Conservation (phyloP, 129 eudicot species). For the Artemisia tridentata region DNA sequence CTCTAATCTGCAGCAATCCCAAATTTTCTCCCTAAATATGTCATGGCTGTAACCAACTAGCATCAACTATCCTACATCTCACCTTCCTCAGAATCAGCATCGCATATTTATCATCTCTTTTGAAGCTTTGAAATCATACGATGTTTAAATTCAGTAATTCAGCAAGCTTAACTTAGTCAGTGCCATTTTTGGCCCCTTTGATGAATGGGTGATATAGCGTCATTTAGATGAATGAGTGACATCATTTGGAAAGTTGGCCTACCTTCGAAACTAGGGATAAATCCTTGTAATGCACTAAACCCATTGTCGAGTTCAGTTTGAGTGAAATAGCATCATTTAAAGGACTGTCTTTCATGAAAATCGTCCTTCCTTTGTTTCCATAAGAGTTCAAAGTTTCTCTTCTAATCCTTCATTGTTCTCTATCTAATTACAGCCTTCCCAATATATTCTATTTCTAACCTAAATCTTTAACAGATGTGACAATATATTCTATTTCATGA, state of each 20-base stretch:
- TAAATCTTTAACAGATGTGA: not conserved
- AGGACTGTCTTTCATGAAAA: not conserved
- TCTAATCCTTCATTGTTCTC: not conserved
- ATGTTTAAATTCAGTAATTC: too few relatives aligned
- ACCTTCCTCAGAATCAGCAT: too few relatives aligned
- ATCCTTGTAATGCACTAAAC: not conserved
- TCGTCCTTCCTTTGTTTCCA: constrained; percentile 1
- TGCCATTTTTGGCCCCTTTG: too few relatives aligned
- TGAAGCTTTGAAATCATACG: too few relatives aligned
- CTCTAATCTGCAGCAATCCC: not conserved
- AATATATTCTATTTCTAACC: not conserved
- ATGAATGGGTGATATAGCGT: too few relatives aligned
- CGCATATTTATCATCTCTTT: too few relatives aligned
- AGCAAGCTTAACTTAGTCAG: too few relatives aligned
- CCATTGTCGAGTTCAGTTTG: too few relatives aligned
- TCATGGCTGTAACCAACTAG: not conserved
- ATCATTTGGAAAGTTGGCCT: too few relatives aligned
- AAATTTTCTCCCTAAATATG: not conserved
- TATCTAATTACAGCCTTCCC: not conserved
- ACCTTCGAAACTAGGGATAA: too few relatives aligned
- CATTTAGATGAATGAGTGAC: too few relatives aligned
- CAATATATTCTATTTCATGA: not conserved
- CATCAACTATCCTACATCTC: not conserved
- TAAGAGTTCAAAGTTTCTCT: not conserved
- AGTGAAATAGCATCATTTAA: too few relatives aligned